Conservation (phyloP, 2,329 filamentous ascomycete species). For the Ophiostoma fasciatum region DNA sequence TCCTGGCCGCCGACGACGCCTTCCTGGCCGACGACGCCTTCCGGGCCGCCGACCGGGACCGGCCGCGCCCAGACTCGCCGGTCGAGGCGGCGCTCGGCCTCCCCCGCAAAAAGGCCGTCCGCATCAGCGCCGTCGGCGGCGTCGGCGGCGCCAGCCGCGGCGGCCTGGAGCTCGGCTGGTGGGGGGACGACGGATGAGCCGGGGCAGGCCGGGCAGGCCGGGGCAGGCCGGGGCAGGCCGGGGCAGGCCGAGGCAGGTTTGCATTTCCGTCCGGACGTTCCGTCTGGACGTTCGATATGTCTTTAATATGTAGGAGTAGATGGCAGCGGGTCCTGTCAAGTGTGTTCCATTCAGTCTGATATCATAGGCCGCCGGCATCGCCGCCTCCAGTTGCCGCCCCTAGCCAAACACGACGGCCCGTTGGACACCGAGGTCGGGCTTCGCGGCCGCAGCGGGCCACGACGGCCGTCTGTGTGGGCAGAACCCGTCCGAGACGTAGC, state of each 20-base stretch:
- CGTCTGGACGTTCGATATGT: too few species aligned
- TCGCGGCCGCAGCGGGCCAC: not conserved
- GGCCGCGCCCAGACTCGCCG: constrained; percentile 18
- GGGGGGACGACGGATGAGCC: constrained; percentile 15
- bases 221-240: too few species aligned
- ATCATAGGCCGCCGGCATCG: too few species aligned
- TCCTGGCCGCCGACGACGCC: too few species aligned
- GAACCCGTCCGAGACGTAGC: constrained; percentile 6
- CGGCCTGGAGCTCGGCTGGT: constrained; percentile 16
- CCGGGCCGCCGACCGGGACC: constrained; percentile 1
- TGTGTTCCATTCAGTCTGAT: too few species aligned
- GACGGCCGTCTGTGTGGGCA: constrained; percentile 1
- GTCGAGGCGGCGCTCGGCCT: constrained; percentile 13
- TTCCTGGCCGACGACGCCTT: too few species aligned
- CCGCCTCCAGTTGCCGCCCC: too few species aligned
- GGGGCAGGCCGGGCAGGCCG: too few species aligned
- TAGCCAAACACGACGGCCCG: too few species aligned
- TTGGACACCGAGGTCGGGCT: not conserved
- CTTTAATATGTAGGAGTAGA: too few species aligned
- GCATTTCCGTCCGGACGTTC: too few species aligned
- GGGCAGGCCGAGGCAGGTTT: not conserved
- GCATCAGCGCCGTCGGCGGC: constrained; percentile 23
- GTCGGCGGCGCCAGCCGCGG: not conserved
- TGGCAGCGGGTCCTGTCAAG: too few species aligned
- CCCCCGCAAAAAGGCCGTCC: constrained; percentile 19